phyloP scores from a whole-genome alignment of 2,329 filamentous ascomycete genomes.

The Penicillium sp. region DNA sequence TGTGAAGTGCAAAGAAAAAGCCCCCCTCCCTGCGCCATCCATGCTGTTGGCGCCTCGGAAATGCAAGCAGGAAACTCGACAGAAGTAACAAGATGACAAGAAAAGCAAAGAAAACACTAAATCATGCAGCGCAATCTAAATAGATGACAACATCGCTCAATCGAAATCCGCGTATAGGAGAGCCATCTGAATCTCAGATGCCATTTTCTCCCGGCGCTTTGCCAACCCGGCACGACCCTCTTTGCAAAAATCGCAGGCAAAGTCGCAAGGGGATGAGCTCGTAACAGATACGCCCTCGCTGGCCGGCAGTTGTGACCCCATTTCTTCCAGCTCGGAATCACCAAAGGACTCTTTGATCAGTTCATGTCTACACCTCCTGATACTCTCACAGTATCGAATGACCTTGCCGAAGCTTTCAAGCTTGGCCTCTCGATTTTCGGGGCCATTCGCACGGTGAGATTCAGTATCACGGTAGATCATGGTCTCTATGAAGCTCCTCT shows the following conservation, averaged over 20 bases:
- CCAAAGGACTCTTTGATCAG: constrained; percentile 76
- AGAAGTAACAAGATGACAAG: background rate
- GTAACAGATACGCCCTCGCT: background rate
- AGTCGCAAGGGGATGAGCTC: constrained; percentile 59
- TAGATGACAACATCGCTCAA: background rate
- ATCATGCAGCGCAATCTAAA: background rate
- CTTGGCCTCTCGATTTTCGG: constrained; percentile 43
- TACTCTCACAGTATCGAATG: constrained; percentile 77
- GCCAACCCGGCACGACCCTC: constrained; percentile 57
- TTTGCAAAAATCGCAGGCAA: constrained; percentile 77
- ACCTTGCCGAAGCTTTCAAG: constrained; percentile 65
- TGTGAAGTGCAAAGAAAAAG: background rate
- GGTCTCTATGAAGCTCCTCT: constrained; percentile 66
- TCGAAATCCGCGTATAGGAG: constrained; percentile 5
- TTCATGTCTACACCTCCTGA: constrained; percentile 68
- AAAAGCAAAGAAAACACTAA: background rate
- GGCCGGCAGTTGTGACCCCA: constrained; percentile 25
- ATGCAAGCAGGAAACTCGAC: background rate
- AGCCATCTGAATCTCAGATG: constrained; percentile 14
- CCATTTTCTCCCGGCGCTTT: constrained; percentile 50
- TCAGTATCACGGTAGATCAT: constrained; percentile 32
- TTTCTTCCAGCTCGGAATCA: constrained; percentile 48
- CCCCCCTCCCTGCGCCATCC: background rate
- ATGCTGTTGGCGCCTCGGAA: background rate
- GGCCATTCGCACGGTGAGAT: constrained; percentile 37